Base-by-base conservation (phyloP, 2,329 filamentous ascomycete species). In the Daldinia eschscholtzii region DNA sequence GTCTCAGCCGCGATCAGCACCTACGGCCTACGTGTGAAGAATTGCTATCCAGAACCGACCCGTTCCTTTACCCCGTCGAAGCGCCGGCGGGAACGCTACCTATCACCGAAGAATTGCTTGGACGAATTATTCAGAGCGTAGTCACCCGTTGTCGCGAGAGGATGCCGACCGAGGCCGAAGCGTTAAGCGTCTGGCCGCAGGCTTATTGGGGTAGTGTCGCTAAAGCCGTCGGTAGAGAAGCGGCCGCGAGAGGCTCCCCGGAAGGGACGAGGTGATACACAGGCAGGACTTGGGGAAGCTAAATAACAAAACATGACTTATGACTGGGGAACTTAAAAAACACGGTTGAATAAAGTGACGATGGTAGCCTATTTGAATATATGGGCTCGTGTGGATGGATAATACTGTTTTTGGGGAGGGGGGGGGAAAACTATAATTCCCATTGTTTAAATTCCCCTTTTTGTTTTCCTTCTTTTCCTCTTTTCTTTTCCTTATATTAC, bases 1-100 rank as follows among this genome's bases (percentile, higher is more conserved):
- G 90, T 74, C 82, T 92, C 7, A 85, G 84, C 74, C 85, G 90
- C 58, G 88, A 92, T 71, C 86, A 87, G 72, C 84, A 87, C 72
- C 82, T 87, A 76, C 84, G 90, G 1, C 89, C 89, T 2, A 90
- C 89, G 0, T 90, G 88, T 73, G 86, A 85, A 23, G 87, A 91
- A 74, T 81, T 92, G 18, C 80, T 92, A 0, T 80, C 84, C 39
- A 81, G 85, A 12, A 82, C 82, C 1, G 90, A 92, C 72, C 84
- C 88, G 3, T 92, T 92, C 76, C 76, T 92, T 41, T 89, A 90
- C 73, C 90, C 90, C 0, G 81, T 83, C 37, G 88, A 90, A 75
- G 80, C 86, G 6, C 81, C 83, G 50, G 85, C 86, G 13, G 83
- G 83, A 67, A 83, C 86, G 10, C 78, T 91, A 15, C 88, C 89